Evolutionary conservation across 768 basidiomycete genomes (phyloP).

Genomic region (Suillus sp.): DNA sequence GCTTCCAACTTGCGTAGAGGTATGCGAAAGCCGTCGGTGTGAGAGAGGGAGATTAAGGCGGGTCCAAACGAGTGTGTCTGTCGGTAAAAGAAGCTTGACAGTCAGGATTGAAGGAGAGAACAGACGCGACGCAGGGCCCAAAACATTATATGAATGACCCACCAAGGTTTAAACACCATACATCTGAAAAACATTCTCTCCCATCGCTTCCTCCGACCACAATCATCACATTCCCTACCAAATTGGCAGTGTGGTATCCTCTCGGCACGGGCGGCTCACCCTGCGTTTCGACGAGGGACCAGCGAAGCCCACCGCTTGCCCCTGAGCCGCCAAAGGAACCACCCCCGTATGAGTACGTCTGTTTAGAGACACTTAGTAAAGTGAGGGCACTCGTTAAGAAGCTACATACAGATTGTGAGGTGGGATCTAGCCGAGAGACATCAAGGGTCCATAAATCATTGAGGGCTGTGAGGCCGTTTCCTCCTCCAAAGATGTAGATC

Average conservation of each 20-base stretch:
- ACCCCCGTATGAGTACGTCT: slow-evolving; percentile 3
- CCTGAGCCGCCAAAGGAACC: slow-evolving; percentile 20
- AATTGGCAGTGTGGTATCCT: slow-evolving; percentile 91
- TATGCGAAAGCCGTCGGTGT: slow-evolving; percentile 77
- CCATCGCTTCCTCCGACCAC: slow-evolving; percentile 93
- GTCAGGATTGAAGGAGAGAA: background rate
- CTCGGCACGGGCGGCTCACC: slow-evolving; percentile 62
- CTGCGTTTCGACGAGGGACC: slow-evolving; percentile 59
- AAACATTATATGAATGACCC: slow-evolving; percentile 30
- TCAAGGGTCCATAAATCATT: slow-evolving; percentile 92
- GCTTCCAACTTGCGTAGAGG: slow-evolving; percentile 87
- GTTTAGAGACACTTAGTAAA: background rate
- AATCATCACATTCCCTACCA: slow-evolving; percentile 84
- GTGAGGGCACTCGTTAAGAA: background rate
- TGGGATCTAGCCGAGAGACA: slow-evolving; percentile 44
- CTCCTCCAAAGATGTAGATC: slow-evolving; percentile 92
- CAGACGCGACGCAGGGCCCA: background rate
- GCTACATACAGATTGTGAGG: slow-evolving; percentile 16
- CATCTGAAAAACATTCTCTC: slow-evolving; percentile 81
- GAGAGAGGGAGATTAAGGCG: slow-evolving; percentile 25
- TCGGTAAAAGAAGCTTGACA: background rate
- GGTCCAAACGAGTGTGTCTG: slow-evolving; percentile 34
- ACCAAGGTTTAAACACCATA: slow-evolving; percentile 89
- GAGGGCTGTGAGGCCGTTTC: slow-evolving; percentile 86
- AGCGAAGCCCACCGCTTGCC: slow-evolving; percentile 41